phyloP scores from a whole-genome alignment of 2,329 filamentous ascomycete species.

The Ophiostoma triangulosporum region DNA sequence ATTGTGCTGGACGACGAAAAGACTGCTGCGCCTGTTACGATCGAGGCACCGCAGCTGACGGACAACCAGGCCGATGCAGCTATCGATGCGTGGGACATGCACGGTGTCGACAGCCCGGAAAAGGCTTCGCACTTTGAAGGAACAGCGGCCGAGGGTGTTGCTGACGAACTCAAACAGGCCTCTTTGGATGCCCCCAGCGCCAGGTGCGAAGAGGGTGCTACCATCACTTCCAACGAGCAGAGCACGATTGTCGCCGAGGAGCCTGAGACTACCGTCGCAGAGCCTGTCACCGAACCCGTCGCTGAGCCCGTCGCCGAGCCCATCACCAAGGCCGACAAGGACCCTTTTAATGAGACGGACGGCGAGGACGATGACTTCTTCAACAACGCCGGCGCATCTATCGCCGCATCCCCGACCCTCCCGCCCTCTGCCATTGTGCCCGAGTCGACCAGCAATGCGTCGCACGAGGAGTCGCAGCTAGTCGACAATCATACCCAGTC shows the following conservation, averaged over 20 bases:
- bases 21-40: neutral
- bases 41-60: neutral
- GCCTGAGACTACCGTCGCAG: neutral
- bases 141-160: conserved; percentile 24
- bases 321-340: neutral
- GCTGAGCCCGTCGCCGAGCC: conserved; percentile 2
- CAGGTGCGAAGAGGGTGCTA: conserved; percentile 57
- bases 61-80: neutral
- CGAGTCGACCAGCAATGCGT: conserved; percentile 15
- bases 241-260: neutral
- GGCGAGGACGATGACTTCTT: conserved; percentile 53
- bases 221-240: conserved; percentile 33
- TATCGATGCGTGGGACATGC: conserved; percentile 2
- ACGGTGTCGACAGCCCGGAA: neutral
- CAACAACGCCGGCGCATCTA: conserved; percentile 28
- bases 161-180: conserved; percentile 26
- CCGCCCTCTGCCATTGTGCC: conserved; percentile 4
- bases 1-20: conserved; percentile 25
- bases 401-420: neutral
- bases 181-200: conserved; percentile 35
- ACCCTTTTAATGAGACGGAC: conserved; percentile 28
- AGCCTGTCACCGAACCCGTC: neutral
- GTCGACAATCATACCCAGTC: conserved; percentile 9
- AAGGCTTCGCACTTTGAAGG: conserved; percentile 14
- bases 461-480: conserved; percentile 13